Evolutionary conservation across 805 yeast genomes (phyloP).

Genomic region (Candida maesae): DNA sequence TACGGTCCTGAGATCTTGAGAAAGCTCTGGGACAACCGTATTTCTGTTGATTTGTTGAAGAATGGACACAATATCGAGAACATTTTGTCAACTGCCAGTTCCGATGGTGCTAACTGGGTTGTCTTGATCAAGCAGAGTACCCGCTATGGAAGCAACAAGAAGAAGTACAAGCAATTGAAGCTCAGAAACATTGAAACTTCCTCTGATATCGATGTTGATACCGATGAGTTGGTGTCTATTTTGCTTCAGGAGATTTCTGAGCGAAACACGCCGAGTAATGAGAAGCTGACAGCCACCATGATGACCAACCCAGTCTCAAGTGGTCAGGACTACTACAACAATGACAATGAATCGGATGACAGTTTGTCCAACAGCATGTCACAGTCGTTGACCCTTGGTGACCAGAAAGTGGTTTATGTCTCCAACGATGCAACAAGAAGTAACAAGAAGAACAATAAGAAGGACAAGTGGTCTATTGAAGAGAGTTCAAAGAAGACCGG

Average conservation of each 20-base stretch:
- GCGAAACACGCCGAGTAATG: background rate
- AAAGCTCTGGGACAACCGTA: slow-evolving; percentile 70
- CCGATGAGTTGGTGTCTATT: slow-evolving; percentile 56
- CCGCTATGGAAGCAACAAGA: slow-evolving; percentile 29
- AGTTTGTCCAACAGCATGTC: slow-evolving; percentile 23
- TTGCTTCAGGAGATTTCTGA: slow-evolving; percentile 31
- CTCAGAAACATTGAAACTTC: slow-evolving; percentile 58
- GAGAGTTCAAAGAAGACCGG: slow-evolving; percentile 67
- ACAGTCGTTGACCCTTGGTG: slow-evolving; percentile 28
- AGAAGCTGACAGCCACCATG: background rate
- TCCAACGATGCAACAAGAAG: slow-evolving; percentile 81
- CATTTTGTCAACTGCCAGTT: slow-evolving; percentile 54
- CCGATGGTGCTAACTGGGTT: slow-evolving; percentile 73
- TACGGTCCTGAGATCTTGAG: slow-evolving; percentile 62
- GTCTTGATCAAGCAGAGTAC: slow-evolving; percentile 64
- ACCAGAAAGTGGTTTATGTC: slow-evolving; percentile 61
- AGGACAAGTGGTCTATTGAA: slow-evolving; percentile 73
- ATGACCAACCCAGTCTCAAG: slow-evolving; percentile 8
- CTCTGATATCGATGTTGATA: slow-evolving; percentile 68
- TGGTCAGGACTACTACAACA: slow-evolving; percentile 21
- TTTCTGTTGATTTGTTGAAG: slow-evolving; percentile 68
- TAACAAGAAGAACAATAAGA: slow-evolving; percentile 66
- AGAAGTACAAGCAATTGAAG: slow-evolving; percentile 71
- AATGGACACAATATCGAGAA: slow-evolving; percentile 57
- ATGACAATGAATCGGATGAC: slow-evolving; percentile 23